Evolutionary conservation across 371 early-diverging fungal genomes (phyloP).

Genomic region (Rhizopus sp.): DNA sequence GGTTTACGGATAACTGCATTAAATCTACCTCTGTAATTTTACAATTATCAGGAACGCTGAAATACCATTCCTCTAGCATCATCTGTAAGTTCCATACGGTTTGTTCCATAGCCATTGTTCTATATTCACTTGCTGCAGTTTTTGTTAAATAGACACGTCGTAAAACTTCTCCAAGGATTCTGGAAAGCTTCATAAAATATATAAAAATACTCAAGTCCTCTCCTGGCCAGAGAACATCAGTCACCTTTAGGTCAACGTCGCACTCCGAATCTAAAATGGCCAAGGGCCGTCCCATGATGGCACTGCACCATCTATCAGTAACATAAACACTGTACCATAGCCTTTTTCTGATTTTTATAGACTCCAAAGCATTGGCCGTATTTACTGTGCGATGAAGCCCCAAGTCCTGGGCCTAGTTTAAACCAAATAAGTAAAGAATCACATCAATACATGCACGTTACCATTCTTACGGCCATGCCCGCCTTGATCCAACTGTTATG

Average conservation of each 20-base stretch:
- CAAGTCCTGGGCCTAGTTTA: slow-evolving; percentile 36
- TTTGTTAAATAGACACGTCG: slow-evolving; percentile 41
- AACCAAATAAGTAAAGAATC: background rate
- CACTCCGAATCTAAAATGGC: slow-evolving; percentile 46
- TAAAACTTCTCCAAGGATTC: slow-evolving; percentile 40
- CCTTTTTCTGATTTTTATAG: slow-evolving; percentile 24
- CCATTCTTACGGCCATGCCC: slow-evolving; percentile 54
- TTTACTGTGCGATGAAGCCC: slow-evolving; percentile 36
- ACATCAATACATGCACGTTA: slow-evolving; percentile 5
- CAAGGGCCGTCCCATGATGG: slow-evolving; percentile 41
- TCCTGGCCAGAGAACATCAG: slow-evolving; percentile 3
- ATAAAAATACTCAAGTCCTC: slow-evolving; percentile 27
- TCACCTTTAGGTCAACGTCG: slow-evolving; percentile 33
- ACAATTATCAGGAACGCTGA: slow-evolving; percentile 21
- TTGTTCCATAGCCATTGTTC: slow-evolving; percentile 26
- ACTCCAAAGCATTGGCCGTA: slow-evolving; percentile 16
- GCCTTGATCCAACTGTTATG: slow-evolving; percentile 47
- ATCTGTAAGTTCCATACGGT: slow-evolving; percentile 27
- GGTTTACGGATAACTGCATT: slow-evolving; percentile 4
- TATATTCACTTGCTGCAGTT: slow-evolving; percentile 27
- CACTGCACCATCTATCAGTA: slow-evolving; percentile 44
- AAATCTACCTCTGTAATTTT: slow-evolving; percentile 28
- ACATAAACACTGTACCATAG: slow-evolving; percentile 38
- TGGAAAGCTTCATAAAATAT: slow-evolving; percentile 32
- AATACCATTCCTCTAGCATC: slow-evolving; percentile 35